phyloP scores from a whole-genome alignment of 352 stramenopile species.

The Phytopythium oedochilum region DNA sequence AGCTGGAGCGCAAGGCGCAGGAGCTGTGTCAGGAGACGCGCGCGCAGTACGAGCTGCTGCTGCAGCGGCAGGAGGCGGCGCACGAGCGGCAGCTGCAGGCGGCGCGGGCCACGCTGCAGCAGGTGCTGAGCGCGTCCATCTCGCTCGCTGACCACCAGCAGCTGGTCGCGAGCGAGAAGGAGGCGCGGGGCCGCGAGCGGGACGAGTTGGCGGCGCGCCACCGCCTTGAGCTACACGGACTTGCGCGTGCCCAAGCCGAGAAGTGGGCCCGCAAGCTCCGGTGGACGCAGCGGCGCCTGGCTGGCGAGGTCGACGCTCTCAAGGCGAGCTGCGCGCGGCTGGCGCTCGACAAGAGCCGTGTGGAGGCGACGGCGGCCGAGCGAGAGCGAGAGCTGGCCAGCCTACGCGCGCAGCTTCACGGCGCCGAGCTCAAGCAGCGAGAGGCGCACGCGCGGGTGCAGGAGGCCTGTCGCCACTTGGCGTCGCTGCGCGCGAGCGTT shows the following conservation, averaged over 20 bases:
- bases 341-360: slow-evolving; percentile 24
- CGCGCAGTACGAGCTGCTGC: slow-evolving; percentile 41
- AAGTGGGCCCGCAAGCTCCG: slow-evolving; percentile 18
- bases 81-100: slow-evolving; percentile 39
- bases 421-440: slow-evolving; percentile 6
- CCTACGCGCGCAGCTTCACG: slow-evolving; percentile 8
- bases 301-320: slow-evolving; percentile 12
- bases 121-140: slow-evolving; percentile 40
- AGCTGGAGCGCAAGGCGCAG: slow-evolving; percentile 24
- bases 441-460: slow-evolving; percentile 16
- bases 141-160: slow-evolving; percentile 52
- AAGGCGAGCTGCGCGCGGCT: slow-evolving; percentile 30
- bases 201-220: slow-evolving; percentile 17
- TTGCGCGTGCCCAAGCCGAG: slow-evolving; percentile 20
- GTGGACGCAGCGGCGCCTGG: slow-evolving; percentile 9
- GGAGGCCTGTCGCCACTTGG: slow-evolving; percentile 40
- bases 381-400: slow-evolving; percentile 10
- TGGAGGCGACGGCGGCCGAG: slow-evolving; percentile 15
- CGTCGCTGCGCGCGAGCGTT: slow-evolving; percentile 33
- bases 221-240: slow-evolving; percentile 16
- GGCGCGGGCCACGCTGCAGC: slow-evolving; percentile 32
- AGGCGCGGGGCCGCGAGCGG: slow-evolving; percentile 18
- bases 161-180: slow-evolving; percentile 17
- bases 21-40: slow-evolving; percentile 53
- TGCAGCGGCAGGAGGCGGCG: slow-evolving; percentile 31